Percentiles rank a stretch among this genome's conserved stretches.
Conservation (phyloP, 139 green algal species). For the Closterium sp. region DNA sequence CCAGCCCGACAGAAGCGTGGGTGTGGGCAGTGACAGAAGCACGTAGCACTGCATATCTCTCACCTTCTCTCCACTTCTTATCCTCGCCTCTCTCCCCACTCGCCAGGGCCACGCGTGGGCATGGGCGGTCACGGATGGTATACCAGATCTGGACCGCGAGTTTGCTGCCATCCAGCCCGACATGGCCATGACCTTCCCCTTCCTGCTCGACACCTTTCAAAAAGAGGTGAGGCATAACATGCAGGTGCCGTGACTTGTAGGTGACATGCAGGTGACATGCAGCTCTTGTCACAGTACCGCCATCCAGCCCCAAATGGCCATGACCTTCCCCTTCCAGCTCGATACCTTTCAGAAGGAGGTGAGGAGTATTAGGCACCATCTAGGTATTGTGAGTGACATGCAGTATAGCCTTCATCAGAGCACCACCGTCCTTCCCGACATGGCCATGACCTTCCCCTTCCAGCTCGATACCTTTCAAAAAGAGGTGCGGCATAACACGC, state of each 20-base stretch:
- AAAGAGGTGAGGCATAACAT: constrained; percentile 62
- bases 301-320: constrained; percentile 54
- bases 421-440: background rate
- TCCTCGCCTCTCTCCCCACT: no score
- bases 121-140: constrained; percentile 46
- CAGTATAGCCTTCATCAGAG: no score
- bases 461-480: constrained; percentile 89
- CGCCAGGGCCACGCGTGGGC: background rate
- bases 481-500: constrained; percentile 40
- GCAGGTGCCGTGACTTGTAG: no score
- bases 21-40: no score
- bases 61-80: background rate
- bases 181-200: constrained; percentile 72
- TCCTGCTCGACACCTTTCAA: constrained; percentile 93
- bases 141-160: constrained; percentile 14
- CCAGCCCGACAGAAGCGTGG: no score
- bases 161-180: constrained; percentile 33
- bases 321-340: constrained; percentile 78
- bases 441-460: constrained; percentile 76
- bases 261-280: no score
- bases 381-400: no score
- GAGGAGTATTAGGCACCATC: no score
- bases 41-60: no score
- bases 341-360: background rate
- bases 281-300: no score